Evolutionary conservation across 805 yeast genomes (phyloP).

Genomic region (Blastobotrys muscicola): DNA sequence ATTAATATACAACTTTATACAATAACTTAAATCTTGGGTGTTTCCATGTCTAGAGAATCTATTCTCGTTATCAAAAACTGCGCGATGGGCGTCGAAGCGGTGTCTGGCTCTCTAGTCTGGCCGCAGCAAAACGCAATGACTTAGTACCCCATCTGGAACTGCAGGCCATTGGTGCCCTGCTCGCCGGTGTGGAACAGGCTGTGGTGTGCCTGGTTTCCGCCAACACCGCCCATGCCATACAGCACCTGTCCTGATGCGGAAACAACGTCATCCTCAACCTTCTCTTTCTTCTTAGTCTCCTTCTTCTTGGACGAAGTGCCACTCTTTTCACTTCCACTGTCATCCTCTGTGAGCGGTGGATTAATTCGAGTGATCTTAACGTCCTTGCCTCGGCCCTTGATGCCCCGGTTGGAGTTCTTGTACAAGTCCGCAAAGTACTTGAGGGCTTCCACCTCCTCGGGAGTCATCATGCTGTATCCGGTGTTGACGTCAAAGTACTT

Average conservation of each 20-base stretch:
- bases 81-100: not conserved
- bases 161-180: conserved; percentile 1
- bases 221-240: not conserved
- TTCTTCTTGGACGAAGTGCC: conserved; percentile 34
- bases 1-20: too few relatives aligned
- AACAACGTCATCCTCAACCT: conserved; percentile 32
- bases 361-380: conserved; percentile 13
- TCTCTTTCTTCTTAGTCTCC: conserved; percentile 29
- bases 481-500: conserved; percentile 20
- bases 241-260: conserved; percentile 24
- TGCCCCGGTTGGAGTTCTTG: conserved; percentile 84
- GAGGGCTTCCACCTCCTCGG: conserved; percentile 57
- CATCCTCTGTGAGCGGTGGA: conserved; percentile 3
- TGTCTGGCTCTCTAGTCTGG: too few relatives aligned
- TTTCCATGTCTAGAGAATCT: too few relatives aligned
- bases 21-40: too few relatives aligned
- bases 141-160: conserved; percentile 10
- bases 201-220: conserved; percentile 1
- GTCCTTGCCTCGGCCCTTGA: conserved; percentile 78
- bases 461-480: conserved; percentile 37
- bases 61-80: not conserved
- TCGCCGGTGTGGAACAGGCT: conserved; percentile 8
- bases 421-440: conserved; percentile 73
- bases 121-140: too few relatives aligned
- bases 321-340: conserved; percentile 6